Base-by-base conservation (phyloP, 768 basidiomycete species). In the Tulasnella sp. region DNA sequence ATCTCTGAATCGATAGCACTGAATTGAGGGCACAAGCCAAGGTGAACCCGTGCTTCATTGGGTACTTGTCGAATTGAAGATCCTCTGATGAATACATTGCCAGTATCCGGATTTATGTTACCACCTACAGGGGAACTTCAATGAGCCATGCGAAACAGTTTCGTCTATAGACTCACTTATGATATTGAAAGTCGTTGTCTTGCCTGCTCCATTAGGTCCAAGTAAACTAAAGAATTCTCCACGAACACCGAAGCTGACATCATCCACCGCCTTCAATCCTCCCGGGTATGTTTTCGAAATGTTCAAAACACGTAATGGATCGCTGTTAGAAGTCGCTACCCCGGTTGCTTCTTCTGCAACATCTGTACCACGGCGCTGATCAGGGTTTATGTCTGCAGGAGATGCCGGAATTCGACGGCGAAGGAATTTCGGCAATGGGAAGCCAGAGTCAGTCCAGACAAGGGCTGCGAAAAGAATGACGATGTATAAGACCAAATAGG, bases 11-110 rank as follows among this genome's bases (percentile, higher is more conserved):
- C 85, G 56, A 87, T 85, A 1, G 85, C 83, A 1, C 83, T 85
- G 64, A 86, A 84, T 56, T 87, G 85, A 0, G 84, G 84, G 61
- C 84, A 89, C 44, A 89, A 81, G 3, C 85, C 85, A 5, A 89
- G 73, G 19, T 77, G 72, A 5, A 79, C 70, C 22, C 83, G 73
- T 32, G 85, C 81, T 4, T 63, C 69, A 19, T 74, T 73, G 0
- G 84, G 76, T 49, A 77, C 70, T n/a, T 70, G 69, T 25, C 83
- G 66, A 32, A 83, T 77, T 3, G 83, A 86, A 28, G 70, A 67
- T 2, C 75, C 78, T 48, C 76, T 73, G 59, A 89, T 81, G 44
- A 75, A 60, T 13, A 84, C 73, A 56, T 88, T 81, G 1, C 85
- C 85, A 0, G 64, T 55, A 56, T 83, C 77, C 0, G 83, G 83